Evolutionary conservation across 257 asterid species (phyloP), one percentile per base, ranked within the genome.

Genomic region (Osmanthus fragrans): DNA sequence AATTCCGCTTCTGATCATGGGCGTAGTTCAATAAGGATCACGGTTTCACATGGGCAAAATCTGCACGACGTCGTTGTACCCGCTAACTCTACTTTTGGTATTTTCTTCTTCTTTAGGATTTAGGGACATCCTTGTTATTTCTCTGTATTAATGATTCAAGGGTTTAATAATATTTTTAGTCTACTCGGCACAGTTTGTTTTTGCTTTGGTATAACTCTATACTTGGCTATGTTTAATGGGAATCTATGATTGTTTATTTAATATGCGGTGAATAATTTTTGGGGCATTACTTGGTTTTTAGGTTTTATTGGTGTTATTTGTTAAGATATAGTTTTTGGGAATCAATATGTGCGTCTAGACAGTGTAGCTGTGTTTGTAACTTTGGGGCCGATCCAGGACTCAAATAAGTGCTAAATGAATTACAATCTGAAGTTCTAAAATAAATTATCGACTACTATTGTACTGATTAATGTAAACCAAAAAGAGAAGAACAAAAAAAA

Each of bases 31-130:
- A 29, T 85, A 36, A 83, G 66, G 74, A 47, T 87, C 81, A 83
- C 77, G 77, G 86, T 85, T 63, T 63, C 84, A 36, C 80, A 80
- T 58, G 88, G 82, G 23, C 77, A 4, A 40, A 45, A 80, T 73
- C 82, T 74, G 25, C 76, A 77, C 70, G 85, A 80, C 78, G 84
- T 87, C 73, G 80, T 70, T 33, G 84, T 83, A 63, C 87, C 89
- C 2, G 72, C 83, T 30, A 36, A 80, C 63, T 85, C 86, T 72
- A 83, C 77, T 76, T 87, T 87, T 71, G 91, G 91, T 87, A 85
- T 51, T 60, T 8, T 18, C 54, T 25, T 7, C 29, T 56, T 75
- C 16, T 34, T 5, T 32, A 30, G 12, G 15, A 19, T 29, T 36
- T 64, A 45, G 7, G 18, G 60, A 2, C 11, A 3, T 54, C 16